A percentile compares a stretch with the other conserved stretches of the same genome.
Conservation (phyloP, 441 rosid species). For the Gossypium schwendimanii region DNA sequence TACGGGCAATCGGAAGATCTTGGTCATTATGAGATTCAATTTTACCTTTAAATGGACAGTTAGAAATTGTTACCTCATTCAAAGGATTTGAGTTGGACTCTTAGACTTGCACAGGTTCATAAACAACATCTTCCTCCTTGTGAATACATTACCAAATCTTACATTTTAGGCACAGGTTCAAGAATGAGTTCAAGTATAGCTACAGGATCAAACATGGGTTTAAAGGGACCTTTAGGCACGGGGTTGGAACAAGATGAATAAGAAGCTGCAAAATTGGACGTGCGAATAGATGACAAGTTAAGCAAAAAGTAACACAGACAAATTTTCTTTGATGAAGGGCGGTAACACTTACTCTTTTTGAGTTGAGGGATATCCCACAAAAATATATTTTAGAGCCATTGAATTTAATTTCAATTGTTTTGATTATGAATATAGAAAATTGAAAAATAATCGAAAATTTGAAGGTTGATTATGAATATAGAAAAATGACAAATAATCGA, state of each 20-base stretch:
- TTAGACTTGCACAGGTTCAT: not conserved
- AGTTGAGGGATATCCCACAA: not conserved
- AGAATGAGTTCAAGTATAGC: not conserved
- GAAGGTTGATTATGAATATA: not conserved
- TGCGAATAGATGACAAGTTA: not conserved
- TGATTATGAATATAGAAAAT: not conserved
- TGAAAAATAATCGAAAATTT: not conserved
- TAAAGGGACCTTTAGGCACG: not conserved
- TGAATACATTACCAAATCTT: not conserved
- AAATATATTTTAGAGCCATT: not conserved
- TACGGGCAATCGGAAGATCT: not conserved
- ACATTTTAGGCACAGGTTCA: not conserved
- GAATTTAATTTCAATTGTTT: not conserved
- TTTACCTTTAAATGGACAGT: not conserved
- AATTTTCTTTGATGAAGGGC: not conserved
- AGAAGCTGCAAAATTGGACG: not conserved
- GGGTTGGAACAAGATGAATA: too few relatives aligned
- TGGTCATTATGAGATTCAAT: not conserved
- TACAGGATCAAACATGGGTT: not conserved
- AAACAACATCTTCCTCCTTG: not conserved
- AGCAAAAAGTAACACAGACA: not conserved
- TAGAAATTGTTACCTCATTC: not conserved
- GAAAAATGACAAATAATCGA: not conserved
- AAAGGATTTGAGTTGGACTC: not conserved
- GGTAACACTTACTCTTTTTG: not conserved